Conservation (phyloP, 2,329 filamentous ascomycete species). For the Nannizziopsis barbatae region DNA sequence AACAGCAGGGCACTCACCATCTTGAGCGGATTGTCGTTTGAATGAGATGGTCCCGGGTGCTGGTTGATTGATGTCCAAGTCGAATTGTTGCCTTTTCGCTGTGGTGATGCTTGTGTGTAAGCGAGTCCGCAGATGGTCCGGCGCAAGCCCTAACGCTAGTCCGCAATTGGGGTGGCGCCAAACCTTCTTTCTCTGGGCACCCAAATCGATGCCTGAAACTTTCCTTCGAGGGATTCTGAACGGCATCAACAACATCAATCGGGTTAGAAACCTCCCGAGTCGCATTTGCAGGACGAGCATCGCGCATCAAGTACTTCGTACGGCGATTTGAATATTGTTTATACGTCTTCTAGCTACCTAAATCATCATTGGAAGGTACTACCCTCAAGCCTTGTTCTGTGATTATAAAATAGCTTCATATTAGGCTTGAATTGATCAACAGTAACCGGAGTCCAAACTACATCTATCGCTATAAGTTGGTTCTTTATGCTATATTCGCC, state of each 20-base stretch:
- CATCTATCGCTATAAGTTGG: too few species aligned
- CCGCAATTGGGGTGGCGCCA: constrained; percentile 16
- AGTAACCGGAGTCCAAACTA: too few species aligned
- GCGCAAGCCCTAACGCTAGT: constrained; percentile 34
- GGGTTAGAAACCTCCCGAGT: too few species aligned
- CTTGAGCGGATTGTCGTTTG: constrained; percentile 36
- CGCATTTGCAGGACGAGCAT: too few species aligned
- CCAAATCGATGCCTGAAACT: not conserved
- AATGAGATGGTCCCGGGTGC: constrained; percentile 26
- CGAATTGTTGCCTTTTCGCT: constrained; percentile 10
- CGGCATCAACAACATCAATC: not conserved
- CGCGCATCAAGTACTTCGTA: too few species aligned
- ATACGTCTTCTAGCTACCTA: too few species aligned
- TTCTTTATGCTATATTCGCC: too few species aligned
- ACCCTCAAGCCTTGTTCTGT: too few species aligned
- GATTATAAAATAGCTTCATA: too few species aligned
- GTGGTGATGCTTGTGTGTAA: constrained; percentile 11
- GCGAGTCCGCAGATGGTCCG: constrained; percentile 13
- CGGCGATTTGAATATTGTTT: too few species aligned
- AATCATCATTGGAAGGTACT: too few species aligned
- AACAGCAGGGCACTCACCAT: constrained; percentile 31
- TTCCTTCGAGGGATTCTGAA: not conserved
- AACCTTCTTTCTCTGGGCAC: not conserved
- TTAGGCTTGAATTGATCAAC: too few species aligned
- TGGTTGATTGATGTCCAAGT: constrained; percentile 28